Evolutionary conservation across 768 basidiomycete genomes (phyloP).

Genomic region (Lepiota venenata): DNA sequence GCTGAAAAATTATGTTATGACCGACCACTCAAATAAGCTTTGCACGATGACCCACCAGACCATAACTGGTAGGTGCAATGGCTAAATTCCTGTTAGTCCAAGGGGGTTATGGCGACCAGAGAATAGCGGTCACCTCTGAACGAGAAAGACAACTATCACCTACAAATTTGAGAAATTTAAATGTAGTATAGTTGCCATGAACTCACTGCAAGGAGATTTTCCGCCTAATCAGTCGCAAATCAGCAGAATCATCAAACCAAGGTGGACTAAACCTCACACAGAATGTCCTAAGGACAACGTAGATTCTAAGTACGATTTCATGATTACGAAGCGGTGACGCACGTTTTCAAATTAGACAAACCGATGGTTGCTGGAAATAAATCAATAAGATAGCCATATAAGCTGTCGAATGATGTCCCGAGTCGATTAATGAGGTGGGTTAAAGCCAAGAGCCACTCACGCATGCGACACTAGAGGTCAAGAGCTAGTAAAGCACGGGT

Average conservation of each 20-base stretch:
- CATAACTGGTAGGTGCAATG: constrained; percentile 19
- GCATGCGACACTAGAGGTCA: constrained; percentile 15
- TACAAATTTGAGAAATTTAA: not conserved
- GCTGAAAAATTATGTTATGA: constrained; percentile 5
- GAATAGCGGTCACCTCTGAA: constrained; percentile 17
- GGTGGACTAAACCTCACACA: not conserved
- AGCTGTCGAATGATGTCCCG: constrained; percentile 8
- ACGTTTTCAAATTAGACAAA: constrained; percentile 18
- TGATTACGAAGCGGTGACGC: not conserved
- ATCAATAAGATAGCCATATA: constrained; percentile 22
- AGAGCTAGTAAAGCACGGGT: not conserved
- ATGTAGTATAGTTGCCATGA: too few relatives aligned
- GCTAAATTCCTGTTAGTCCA: not conserved
- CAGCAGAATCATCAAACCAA: not conserved
- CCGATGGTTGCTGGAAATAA: constrained; percentile 21
- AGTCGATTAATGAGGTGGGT: not conserved
- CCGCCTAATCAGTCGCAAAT: not conserved
- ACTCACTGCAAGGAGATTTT: not conserved
- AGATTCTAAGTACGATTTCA: too few relatives aligned
- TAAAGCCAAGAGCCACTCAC: constrained; percentile 4
- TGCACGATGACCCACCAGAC: constrained; percentile 9
- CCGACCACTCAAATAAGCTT: not conserved
- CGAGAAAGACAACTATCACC: constrained; percentile 18
- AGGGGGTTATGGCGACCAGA: too few relatives aligned
- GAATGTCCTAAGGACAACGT: not conserved